A percentile compares a stretch with the other conserved stretches of the same genome.
Evolutionary conservation across 2,329 filamentous ascomycete species (phyloP).

Genomic region (Dothideomycetes sp.): DNA sequence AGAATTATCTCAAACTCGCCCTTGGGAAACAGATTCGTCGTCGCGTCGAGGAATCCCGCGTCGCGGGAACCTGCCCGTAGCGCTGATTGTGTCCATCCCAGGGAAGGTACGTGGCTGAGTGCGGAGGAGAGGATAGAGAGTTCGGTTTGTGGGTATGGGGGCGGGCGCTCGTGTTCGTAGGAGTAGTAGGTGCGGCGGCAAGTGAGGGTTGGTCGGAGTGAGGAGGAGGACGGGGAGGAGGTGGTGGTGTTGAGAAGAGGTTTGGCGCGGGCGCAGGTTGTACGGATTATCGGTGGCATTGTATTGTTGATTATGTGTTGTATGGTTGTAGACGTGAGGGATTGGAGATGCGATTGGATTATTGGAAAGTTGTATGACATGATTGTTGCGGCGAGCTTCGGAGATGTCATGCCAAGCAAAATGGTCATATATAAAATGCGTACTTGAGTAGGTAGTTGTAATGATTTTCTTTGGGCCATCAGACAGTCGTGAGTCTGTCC

Average conservation of each 20-base stretch:
- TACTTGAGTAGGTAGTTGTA: too few relatives aligned
- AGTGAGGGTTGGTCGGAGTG: constrained; percentile 15
- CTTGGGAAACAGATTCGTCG: constrained; percentile 69
- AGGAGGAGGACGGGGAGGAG: constrained; percentile 21
- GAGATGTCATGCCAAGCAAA: too few relatives aligned
- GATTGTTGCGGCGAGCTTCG: too few relatives aligned
- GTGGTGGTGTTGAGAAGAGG: constrained; percentile 14
- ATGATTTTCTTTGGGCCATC: too few relatives aligned
- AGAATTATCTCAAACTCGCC: constrained; percentile 74
- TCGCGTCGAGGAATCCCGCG: constrained; percentile 77
- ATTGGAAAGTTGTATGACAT: too few relatives aligned
- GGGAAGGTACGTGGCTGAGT: constrained; percentile 63
- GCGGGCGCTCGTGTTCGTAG: constrained; percentile 54
- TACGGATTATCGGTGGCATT: too few relatives aligned
- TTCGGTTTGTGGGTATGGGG: constrained; percentile 61
- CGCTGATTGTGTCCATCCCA: constrained; percentile 71
- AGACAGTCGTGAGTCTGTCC: too few relatives aligned
- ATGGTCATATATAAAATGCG: too few relatives aligned
- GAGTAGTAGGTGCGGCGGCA: constrained; percentile 56
- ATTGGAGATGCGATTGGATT: too few relatives aligned
- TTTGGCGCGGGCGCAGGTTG: too few relatives aligned
- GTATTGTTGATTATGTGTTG: too few relatives aligned
- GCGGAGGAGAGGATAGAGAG: constrained; percentile 71
- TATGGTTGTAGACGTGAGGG: too few relatives aligned
- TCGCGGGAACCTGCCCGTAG: constrained; percentile 73